phyloP scores from a whole-genome alignment of 805 yeast species.

The Ogataea thermomethanolica region DNA sequence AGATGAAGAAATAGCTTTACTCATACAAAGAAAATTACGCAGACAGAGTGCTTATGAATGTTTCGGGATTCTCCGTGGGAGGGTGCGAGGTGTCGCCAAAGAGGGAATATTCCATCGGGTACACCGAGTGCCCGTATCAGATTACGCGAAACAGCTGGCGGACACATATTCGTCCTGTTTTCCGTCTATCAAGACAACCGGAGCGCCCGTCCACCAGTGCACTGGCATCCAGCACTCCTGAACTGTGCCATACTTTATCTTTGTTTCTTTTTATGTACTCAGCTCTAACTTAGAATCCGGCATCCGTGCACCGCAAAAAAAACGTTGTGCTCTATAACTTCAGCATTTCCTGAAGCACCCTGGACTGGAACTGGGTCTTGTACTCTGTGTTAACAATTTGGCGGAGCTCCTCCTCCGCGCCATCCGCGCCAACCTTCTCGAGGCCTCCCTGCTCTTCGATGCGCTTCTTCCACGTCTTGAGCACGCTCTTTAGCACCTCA shows the following conservation, averaged over 20 bases:
- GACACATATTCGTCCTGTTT: no score
- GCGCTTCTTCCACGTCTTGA: constrained; percentile 51
- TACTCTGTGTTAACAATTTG: constrained; percentile 31
- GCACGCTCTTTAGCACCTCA: constrained; percentile 44
- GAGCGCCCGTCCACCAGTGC: no score
- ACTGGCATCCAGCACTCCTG: no score
- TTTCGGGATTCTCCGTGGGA: constrained; percentile 6
- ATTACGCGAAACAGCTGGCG: no score
- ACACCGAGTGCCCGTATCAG: no score
- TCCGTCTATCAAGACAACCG: no score
- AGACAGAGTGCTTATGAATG: neutral
- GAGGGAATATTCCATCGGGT: neutral
- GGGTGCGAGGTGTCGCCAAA: constrained; percentile 7
- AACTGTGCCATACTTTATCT: constrained; percentile 3
- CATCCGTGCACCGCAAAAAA: constrained; percentile 5
- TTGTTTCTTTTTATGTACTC: constrained; percentile 7
- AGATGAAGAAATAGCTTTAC: constrained; percentile 60
- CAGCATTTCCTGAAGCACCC: constrained; percentile 25
- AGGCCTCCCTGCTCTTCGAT: constrained; percentile 43
- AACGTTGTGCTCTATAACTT: constrained; percentile 12
- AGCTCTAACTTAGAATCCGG: neutral
- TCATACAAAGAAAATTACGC: constrained; percentile 35
- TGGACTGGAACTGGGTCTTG: constrained; percentile 13
- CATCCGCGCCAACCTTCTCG: constrained; percentile 40
- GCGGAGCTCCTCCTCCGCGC: constrained; percentile 39